Percentiles rank a stretch among this genome's conserved stretches.
These are phyloP conservation scores for Cadophora gregata DNA, from an alignment of 2,329 filamentous ascomycete species.

Conservation along the genomic window DNA sequence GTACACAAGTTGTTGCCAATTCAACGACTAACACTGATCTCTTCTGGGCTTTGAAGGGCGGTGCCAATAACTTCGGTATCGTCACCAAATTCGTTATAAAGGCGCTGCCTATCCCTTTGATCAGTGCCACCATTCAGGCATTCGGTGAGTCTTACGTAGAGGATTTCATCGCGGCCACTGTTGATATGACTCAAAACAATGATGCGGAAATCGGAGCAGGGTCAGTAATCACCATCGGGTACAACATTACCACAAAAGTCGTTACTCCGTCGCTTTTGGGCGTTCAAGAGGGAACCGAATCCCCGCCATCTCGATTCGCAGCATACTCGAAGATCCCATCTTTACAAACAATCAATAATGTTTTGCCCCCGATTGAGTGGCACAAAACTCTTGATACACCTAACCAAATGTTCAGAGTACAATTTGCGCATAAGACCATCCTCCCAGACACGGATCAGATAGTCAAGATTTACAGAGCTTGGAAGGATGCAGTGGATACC, in stretches of 20 bases:
- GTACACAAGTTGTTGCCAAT: constrained; percentile 16
- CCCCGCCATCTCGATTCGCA: neutral
- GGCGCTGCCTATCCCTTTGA: neutral
- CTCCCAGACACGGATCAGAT: neutral
- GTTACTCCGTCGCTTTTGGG: neutral
- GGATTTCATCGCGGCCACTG: neutral
- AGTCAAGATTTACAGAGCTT: neutral
- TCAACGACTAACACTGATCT: constrained; percentile 34
- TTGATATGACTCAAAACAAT: neutral
- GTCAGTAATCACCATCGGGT: neutral
- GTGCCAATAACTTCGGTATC: constrained; percentile 43
- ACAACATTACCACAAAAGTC: neutral
- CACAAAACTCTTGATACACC: neutral
- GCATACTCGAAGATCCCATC: neutral
- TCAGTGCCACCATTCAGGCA: neutral
- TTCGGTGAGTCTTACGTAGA: neutral
- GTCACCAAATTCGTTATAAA: constrained; percentile 43
- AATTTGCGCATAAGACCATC: neutral
- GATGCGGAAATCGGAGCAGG: neutral
- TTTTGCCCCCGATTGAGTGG: neutral
- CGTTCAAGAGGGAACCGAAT: neutral
- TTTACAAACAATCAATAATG: neutral
- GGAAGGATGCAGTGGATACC: neutral
- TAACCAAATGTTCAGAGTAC: neutral
- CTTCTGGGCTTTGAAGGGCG: constrained; percentile 43